Evolutionary conservation across 1,284 basidiomycete species (phyloP), one percentile per base, ranked within the genome.

Genomic region (Boletellus deceptivus): DNA sequence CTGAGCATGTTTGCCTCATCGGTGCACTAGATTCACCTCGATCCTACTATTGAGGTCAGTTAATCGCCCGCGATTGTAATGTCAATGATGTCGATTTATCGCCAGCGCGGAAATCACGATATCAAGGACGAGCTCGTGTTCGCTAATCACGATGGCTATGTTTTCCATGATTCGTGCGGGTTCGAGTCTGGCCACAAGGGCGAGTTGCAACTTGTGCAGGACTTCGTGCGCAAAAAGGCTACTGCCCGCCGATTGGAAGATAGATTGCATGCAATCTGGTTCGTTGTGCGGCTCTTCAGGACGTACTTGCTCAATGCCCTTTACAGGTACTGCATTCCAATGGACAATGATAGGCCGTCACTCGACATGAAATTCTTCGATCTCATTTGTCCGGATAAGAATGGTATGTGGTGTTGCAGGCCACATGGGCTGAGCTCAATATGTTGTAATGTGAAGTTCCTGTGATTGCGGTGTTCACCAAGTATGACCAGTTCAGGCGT

Each of bases 401-500:
- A 22, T 22, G 22, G 22, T 22, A 22, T 5, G 41, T 42, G 38
- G 49, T 50, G 14, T 39, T 16, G 8, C 7, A 14, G 2, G 27
- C 27, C 8, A 29, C 27, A 29, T 3, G 27, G 27, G 7, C 6
- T 11, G 8, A 29, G 27, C 17, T 29, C 13, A 29, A 20, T 33
- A 29, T 42, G 6, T 22, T 22, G 5, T 9, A 4, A 14, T 39
- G 9, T 17, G 7, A 20, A 47, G 46, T 47, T 17, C 37, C 37
- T n/a, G 29, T 47, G 18, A 34, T 53, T 37, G 43, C 51, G 4
- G 50, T 53, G 13, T 53, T 53, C 34, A 53, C 50, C 27, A 22
- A 22, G 22, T 4, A 22, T 22, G 22, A 22, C 22, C 22, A 22
- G 22, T 22, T 22, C 22, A 22, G 22, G 5, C 22, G 22, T 22